Evolutionary conservation across 306 rosid genomes (phyloP), one percentile per base, ranked within the genome.

Genomic region (Ormosia emarginata): DNA sequence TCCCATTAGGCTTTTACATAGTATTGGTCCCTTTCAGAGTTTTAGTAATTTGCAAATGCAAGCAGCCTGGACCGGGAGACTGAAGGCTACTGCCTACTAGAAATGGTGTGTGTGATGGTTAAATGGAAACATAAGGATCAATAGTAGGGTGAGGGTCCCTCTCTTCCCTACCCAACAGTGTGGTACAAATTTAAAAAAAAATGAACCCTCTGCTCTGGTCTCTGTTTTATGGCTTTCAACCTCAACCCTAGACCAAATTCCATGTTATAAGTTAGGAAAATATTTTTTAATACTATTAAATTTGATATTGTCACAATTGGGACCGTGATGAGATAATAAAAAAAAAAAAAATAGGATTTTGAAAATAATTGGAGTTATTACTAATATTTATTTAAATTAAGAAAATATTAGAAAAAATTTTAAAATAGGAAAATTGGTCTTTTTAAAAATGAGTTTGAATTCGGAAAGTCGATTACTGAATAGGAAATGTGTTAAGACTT

Each of bases 161-260:
- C 6, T 11, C 32, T 52, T 8, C 12, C 79, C 78, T 79, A 84
- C 84, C 75, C 79, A 55, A 72, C 50, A 75, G 59, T 37, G 55
- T 74, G 78, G 74, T 74, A 49, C 7, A 71, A 61, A 69, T 80
- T n/a, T n/a, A n/a, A n/a, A n/a, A 18, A 64, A 53, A 64, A 43
- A 37, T 50, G 4, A 50, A 46, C 46, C 67, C 58, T 63, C 52
- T 74, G 34, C n/a, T n/a, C n/a, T n/a, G n/a, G 9, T 57, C 64
- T 79, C 12, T 85, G 81, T 83, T 72, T 85, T 81, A 62, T 53
- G 65, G 37, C 84, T 61, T 41, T 82, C 71, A 78, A 67, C 68
- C 53, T 67, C 57, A 44, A 50, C 84, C 79, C 78, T 86, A 79
- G 84, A 86, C 89, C 86, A 82, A 50, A 81, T 82, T 82, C 57